Evolutionary conservation across 2,329 filamentous ascomycete genomes (phyloP).

Genomic region (Teratosphaeria zuluensis): DNA sequence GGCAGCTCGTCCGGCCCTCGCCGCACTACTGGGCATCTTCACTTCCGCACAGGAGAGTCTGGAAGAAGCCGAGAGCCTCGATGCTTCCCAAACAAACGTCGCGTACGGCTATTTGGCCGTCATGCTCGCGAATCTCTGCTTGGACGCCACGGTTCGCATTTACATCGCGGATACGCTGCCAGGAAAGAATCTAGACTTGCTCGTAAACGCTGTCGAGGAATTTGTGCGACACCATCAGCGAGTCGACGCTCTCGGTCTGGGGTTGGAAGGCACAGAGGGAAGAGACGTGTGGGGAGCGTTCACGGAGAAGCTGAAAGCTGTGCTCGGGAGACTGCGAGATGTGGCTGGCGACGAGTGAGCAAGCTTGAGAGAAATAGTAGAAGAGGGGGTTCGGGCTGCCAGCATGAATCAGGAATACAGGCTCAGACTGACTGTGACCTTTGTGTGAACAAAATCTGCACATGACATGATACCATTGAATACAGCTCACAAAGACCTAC

Average conservation of each 20-base stretch:
- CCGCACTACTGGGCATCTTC: conserved; percentile 19
- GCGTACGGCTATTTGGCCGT: conserved; percentile 80
- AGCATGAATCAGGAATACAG: too few relatives aligned
- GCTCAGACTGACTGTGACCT: too few relatives aligned
- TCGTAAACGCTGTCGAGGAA: conserved; percentile 51
- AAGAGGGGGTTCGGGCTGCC: too few relatives aligned
- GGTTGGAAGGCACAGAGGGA: conserved; percentile 38
- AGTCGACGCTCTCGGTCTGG: conserved; percentile 40
- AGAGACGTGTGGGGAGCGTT: conserved; percentile 40
- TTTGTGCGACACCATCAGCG: conserved; percentile 52
- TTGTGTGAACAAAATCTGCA: too few relatives aligned
- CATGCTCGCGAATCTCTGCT: conserved; percentile 69
- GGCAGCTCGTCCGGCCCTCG: conserved; percentile 9
- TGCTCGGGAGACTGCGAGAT: conserved; percentile 32
- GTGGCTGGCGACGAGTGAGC: conserved; percentile 2
- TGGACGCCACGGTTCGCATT: conserved; percentile 40
- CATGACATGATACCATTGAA: background rate
- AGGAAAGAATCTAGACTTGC: conserved; percentile 36
- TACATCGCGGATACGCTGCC: conserved; percentile 29
- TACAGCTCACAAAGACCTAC: background rate
- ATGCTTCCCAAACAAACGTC: conserved; percentile 67
- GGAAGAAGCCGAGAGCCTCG: conserved; percentile 55
- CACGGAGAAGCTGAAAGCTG: conserved; percentile 43
- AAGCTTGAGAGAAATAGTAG: background rate
- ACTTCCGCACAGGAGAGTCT: conserved; percentile 17